Evolutionary conservation across 805 yeast genomes (phyloP).

Genomic region (Monosporozyma siamensis): DNA sequence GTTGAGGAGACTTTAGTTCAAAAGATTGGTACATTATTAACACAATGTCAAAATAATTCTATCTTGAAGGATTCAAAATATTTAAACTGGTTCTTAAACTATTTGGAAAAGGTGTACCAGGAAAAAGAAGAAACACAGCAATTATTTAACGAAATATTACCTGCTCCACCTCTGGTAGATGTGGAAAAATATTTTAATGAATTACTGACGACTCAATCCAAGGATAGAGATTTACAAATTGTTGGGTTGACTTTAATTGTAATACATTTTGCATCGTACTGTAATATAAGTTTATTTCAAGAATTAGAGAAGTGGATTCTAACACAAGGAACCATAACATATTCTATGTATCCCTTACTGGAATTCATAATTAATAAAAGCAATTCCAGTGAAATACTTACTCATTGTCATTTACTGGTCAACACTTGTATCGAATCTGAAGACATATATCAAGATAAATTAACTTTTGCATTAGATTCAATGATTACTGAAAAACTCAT

Average conservation of each 20-base stretch:
- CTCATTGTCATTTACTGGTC: constrained; percentile 18
- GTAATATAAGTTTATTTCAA: constrained; percentile 6
- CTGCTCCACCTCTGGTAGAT: neutral
- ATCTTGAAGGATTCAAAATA: constrained; percentile 12
- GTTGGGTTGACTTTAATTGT: constrained; percentile 5
- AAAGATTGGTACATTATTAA: constrained; percentile 10
- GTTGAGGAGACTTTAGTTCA: constrained; percentile 12
- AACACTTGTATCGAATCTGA: constrained; percentile 7
- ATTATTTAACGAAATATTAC: constrained; percentile 4
- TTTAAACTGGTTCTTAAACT: constrained; percentile 13
- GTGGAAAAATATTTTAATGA: constrained; percentile 2
- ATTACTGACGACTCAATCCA: neutral
- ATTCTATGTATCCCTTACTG: constrained; percentile 15
- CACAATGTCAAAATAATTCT: constrained; percentile 13
- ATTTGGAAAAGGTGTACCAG: constrained; percentile 10
- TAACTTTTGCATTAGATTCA: constrained; percentile 15
- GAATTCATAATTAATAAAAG: constrained; percentile 12
- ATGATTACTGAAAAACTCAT: constrained; percentile 16
- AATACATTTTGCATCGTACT: constrained; percentile 11
- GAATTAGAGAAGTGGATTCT: constrained; percentile 15
- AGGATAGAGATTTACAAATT: constrained; percentile 5
- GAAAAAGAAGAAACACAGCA: constrained; percentile 5
- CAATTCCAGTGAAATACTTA: constrained; percentile 10
- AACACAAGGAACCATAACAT: constrained; percentile 6
- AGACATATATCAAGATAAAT: constrained; percentile 14